Evolutionary conservation across 1,284 basidiomycete genomes (phyloP), one percentile per base, ranked within the genome.

Genomic region (Cryptococcus neoformans): DNA sequence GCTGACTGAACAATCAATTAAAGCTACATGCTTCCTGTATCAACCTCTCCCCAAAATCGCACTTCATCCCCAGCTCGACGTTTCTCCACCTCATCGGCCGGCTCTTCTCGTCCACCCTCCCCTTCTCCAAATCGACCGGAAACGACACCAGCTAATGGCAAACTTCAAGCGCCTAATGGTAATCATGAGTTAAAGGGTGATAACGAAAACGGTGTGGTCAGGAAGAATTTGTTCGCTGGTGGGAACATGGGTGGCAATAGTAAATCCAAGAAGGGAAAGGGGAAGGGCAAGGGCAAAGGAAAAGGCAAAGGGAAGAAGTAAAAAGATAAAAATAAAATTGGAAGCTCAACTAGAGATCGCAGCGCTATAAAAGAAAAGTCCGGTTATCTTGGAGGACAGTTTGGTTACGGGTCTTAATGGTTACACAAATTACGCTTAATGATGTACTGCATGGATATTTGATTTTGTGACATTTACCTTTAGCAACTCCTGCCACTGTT

Each of bases 11-110:
- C 21, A 17, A n/a, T 16, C 11, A n/a, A 12, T 49, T 9, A 40
- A 42, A 64, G 62, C 51, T 60, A 64, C 38, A 64, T 64, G 62
- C 58, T 64, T 12, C 57, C 62, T 6, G 62, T 64, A 12, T 54
- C 57, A 14, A 52, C 49, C 14, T 48, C 49, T 17, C 39, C 54
- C 10, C 28, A 45, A 44, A 37, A 39, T 14, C 49, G 50, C 21
- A 47, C 56, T 11, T 14, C 42, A 41, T n/a, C 44, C 52, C 52
- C 52, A 40, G 14, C 11, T 36, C 44, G 35, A 36, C 16, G 41
- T 35, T 40, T 40, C 2, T 55, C 53, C 2, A 16, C 54, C 9
- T 56, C 54, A 2, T 56, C 58, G n/a, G 21, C 36, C 10, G 45
- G 45, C 35, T 58, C 58, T 37, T 59, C 57, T 37, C 42, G 57